Evolutionary conservation across 225 moss, liverwort and hornwort genomes (phyloP), one percentile per base, ranked within the genome.

Genomic region (Bryoerythrophyllum caledonicum): DNA sequence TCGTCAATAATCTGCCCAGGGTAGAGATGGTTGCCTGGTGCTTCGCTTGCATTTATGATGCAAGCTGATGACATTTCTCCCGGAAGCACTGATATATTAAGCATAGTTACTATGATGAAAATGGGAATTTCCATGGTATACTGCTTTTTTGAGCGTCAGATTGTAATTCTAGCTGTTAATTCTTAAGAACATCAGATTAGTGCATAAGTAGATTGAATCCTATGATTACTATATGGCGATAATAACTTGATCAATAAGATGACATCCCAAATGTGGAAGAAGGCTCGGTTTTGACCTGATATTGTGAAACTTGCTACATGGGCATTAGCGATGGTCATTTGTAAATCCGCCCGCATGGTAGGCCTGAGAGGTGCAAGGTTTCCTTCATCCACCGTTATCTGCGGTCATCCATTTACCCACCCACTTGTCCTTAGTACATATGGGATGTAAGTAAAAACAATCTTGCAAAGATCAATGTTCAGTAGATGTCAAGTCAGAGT

Each of bases 1-100:
- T 67, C 60, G 30, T 86, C 76, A n/a, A 86, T 66, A 34, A 77
- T 82, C 27, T 82, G 77, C 38, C 73, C 65, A 60, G 86, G 86
- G 60, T 74, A 48, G 14, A 86, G 77, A 35, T 57, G 49, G 23
- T 66, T 62, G 61, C 77, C 54, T 4, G 21, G 41, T 51, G 58
- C 60, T 26, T 74, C 86, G 48, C 34, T 68, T 34, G 65, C 66
- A 58, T 74, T 55, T 70, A 74, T 80, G 6, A 78, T n/a, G 34
- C 56, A 46, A 40, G 82, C 77, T 28, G 70, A 38, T 57, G 80
- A 79, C 17, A 63, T 5, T 51, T 13, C 30, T 53, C 86, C 80
- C 46, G 82, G 80, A 7, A 77, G 24, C 12, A 83, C 86, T 86
- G 80, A 60, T 48, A 72, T 28, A 3, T 70, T 6, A 53, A 46